Evolutionary conservation across 108 stramenopile genomes (phyloP).

Genomic region (Discostella pseudostelligera): DNA sequence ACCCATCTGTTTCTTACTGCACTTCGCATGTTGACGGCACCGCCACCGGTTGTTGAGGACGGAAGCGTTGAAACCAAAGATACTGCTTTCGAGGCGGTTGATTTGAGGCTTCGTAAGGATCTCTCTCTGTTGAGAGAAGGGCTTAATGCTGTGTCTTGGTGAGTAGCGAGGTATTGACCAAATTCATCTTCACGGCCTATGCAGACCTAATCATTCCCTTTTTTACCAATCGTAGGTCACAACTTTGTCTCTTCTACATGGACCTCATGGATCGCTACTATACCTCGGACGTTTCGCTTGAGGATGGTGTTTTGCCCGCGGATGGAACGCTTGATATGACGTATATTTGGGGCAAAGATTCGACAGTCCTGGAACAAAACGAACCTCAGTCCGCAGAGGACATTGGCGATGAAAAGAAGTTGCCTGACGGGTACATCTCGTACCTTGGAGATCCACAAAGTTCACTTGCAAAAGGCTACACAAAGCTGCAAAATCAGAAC

Average conservation of each 20-base stretch:
- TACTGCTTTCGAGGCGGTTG: conserved; percentile 31
- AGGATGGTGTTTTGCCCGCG: conserved; percentile 50
- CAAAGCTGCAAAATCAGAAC: conserved; percentile 48
- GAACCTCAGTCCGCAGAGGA: conserved; percentile 28
- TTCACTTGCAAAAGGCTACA: conserved; percentile 38
- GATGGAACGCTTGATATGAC: conserved; percentile 53
- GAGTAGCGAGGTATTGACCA: neutral
- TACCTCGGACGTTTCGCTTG: conserved; percentile 54
- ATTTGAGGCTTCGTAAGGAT: conserved; percentile 49
- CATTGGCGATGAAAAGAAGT: conserved; percentile 8
- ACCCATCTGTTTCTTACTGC: conserved; percentile 69
- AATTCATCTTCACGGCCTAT: neutral
- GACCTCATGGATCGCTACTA: conserved; percentile 82
- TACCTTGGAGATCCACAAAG: conserved; percentile 52
- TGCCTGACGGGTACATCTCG: conserved; percentile 41
- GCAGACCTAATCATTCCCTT: neutral
- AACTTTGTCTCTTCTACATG: conserved; percentile 70
- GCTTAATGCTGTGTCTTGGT: conserved; percentile 67
- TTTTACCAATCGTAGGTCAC: conserved; percentile 34
- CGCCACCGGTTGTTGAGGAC: conserved; percentile 13
- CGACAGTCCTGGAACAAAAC: conserved; percentile 22
- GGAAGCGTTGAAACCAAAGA: conserved; percentile 10
- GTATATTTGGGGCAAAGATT: conserved; percentile 46
- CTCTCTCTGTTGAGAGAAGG: conserved; percentile 44
- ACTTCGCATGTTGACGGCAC: conserved; percentile 55